phyloP scores from a whole-genome alignment of 371 early-diverging fungal genomes.

The Rhizopus delemar region DNA sequence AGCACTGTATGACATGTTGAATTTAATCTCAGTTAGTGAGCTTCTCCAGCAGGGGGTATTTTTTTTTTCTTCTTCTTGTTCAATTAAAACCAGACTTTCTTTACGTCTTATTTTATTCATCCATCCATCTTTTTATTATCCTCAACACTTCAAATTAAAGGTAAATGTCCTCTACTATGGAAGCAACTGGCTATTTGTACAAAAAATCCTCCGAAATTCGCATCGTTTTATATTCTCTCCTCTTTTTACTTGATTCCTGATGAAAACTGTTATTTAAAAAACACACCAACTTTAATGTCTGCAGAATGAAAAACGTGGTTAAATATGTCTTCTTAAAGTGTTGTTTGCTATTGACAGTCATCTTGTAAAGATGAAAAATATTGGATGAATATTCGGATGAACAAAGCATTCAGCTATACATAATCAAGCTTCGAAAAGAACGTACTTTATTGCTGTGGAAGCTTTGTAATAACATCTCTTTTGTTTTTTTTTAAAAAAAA shows the following conservation, averaged over 20 bases:
- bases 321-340: too few species aligned
- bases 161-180: conserved; percentile 25
- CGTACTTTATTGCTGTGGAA: not conserved
- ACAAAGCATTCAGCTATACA: not conserved
- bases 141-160: conserved; percentile 13
- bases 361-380: not conserved
- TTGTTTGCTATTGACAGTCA: not conserved
- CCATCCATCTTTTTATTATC: conserved; percentile 7
- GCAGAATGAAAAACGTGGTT: too few species aligned
- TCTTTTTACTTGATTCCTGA: conserved; percentile 1
- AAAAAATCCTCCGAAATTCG: conserved; percentile 8
- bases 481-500: not conserved
- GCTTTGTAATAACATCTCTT: not conserved
- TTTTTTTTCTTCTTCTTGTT: conserved; percentile 3
- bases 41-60: conserved; percentile 1
- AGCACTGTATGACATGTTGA: not conserved
- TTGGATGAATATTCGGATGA: not conserved
- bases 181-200: conserved; percentile 18
- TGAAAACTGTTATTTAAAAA: not conserved
- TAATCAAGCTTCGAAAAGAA: not conserved
- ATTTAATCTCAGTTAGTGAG: not conserved
- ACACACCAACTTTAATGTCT: not conserved
- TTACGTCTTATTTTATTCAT: conserved; percentile 1
- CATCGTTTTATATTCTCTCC: conserved; percentile 1
- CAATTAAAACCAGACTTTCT: not conserved